Percentiles rank a stretch among this genome's conserved stretches.
phyloP scores from a whole-genome alignment of 441 rosid genomes.

The Pelargonium fulgidum region DNA sequence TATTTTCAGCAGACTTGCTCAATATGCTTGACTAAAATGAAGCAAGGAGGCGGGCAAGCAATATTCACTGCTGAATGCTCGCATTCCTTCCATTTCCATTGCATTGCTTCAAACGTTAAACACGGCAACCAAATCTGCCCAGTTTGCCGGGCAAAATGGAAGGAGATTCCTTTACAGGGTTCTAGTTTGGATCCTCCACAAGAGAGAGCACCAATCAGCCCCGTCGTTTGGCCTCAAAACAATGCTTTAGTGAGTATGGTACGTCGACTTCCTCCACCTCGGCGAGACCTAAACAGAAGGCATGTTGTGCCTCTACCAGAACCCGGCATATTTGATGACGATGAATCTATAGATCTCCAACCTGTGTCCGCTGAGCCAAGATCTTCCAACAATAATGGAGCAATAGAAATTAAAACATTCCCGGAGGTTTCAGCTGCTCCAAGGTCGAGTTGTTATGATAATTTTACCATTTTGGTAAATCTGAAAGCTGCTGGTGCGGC shows the following conservation, averaged over 20 bases:
- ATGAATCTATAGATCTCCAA: conserved; percentile 59
- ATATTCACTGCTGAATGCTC: conserved; percentile 91
- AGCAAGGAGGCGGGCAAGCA: conserved; percentile 78
- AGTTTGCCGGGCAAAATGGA: conserved; percentile 83
- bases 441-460: conserved; percentile 35
- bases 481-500: conserved; percentile 60
- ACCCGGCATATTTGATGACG: conserved; percentile 66
- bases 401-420: conserved; percentile 50
- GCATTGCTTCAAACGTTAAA: conserved; percentile 81
- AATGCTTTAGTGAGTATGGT: conserved; percentile 52
- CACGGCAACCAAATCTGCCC: conserved; percentile 90
- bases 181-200: conserved; percentile 41
- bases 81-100: conserved; percentile 87
- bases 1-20: conserved; percentile 65
- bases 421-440: conserved; percentile 73
- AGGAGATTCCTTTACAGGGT: conserved; percentile 76
- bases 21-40: conserved; percentile 79
- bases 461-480: conserved; percentile 70
- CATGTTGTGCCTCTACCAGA: conserved; percentile 58
- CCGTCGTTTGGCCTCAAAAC: conserved; percentile 45
- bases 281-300: conserved; percentile 45
- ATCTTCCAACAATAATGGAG: conserved; percentile 24
- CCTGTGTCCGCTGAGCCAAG: conserved; percentile 34
- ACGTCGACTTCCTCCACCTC: conserved; percentile 51
- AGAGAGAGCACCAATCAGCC: conserved; percentile 31